Conservation (phyloP, 352 stramenopile genomes). For the Pythium biforme region DNA sequence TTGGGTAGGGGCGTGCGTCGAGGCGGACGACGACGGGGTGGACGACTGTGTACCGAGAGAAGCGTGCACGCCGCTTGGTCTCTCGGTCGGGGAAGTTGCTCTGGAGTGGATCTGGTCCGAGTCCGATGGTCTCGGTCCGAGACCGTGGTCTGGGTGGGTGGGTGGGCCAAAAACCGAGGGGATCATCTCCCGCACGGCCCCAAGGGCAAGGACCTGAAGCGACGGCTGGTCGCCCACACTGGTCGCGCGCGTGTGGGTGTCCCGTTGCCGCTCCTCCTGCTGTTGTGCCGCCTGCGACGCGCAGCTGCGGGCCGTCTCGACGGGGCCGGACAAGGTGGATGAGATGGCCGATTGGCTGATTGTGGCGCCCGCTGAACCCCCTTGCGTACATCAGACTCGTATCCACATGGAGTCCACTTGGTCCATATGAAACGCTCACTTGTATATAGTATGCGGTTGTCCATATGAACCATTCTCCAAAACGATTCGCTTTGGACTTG, state of each 20-base stretch:
- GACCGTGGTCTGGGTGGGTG: background rate
- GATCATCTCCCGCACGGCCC: background rate
- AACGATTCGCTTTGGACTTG: no score
- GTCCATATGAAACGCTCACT: no score
- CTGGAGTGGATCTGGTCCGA: background rate
- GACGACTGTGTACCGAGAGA: background rate
- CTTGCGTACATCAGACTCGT: no score
- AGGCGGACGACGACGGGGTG: background rate
- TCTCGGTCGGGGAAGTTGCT: background rate
- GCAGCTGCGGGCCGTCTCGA: background rate
- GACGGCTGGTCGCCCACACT: background rate
- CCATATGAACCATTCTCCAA: no score
- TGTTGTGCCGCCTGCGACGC: background rate
- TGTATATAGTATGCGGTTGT: no score
- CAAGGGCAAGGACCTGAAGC: no score
- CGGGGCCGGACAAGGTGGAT: background rate
- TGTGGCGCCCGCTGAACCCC: background rate
- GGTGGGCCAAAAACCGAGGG: background rate
- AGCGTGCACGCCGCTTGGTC: no score
- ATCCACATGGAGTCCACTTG: no score
- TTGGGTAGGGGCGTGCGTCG: background rate
- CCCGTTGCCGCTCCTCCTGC: background rate
- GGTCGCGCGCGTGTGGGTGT: background rate
- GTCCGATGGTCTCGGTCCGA: no score
- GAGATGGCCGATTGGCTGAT: conserved; percentile 1